Evolutionary conservation across 2,329 filamentous ascomycete species (phyloP), one percentile per base, ranked within the genome.

Genomic region (Amylocarpus encephaloides): DNA sequence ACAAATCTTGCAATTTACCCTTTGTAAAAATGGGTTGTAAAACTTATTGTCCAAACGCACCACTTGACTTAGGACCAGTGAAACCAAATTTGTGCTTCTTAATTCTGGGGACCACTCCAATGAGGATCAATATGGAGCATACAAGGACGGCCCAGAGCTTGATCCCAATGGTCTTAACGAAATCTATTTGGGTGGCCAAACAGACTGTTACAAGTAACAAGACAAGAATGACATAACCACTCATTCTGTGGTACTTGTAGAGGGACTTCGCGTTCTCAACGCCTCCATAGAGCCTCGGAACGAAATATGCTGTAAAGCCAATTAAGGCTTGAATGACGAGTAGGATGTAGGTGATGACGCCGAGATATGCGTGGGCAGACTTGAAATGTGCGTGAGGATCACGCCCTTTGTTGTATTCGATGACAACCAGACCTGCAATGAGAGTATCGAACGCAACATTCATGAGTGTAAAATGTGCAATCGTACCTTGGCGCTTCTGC

Each of bases 171-270:
- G 85, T 77, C 55, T 78, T 65, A 62, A 85, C 89, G 68, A 85
- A 96, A 32, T 77, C 75, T 1, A 92, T 96, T 70, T 83, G 76
- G 2, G 83, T 88, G 1, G 91, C 88, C 19, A 85, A 83, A 43
- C 78, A 72, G 35, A 95, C 77, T 0, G 91, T 93, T 9, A 79
- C 81, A 54, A 95, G 70, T 54, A 92, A 75, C 60, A 94, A 62
- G 45, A 84, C 63, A 48, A 92, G 70, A 51, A 91, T 71, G 6
- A 81, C 58, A 65, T 98, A 97, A 2, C 92, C 93, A 18, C 75
- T 77, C 48, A 78, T 70, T 29, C 92, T 81, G 67, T 97, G 93
- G 62, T 91, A 95, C 70, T 95, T 96, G 76, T 92, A 97, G 38
- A 95, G 67, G 19, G 75, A 75, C 76, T 91, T 94, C 16, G 90